Conservation (phyloP, 495 filamentous ascomycete genomes). For the Penicillium pulvis region DNA sequence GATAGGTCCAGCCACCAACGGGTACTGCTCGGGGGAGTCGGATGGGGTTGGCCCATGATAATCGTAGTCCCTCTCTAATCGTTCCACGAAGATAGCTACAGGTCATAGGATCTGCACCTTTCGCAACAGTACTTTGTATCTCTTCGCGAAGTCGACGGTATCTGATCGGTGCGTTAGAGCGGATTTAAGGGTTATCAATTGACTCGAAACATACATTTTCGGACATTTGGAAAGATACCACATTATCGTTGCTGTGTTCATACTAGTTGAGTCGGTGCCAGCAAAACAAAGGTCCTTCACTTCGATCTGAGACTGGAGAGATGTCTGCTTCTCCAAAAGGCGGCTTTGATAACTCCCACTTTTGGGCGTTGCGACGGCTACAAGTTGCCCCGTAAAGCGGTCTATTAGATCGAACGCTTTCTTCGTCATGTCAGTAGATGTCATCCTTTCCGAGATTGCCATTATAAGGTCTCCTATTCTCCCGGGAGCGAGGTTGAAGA, state of each 20-base stretch:
- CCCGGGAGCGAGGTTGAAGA: slow-evolving; percentile 45
- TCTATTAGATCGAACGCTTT: slow-evolving; percentile 39
- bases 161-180: slow-evolving; percentile 22
- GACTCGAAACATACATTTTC: slow-evolving; percentile 34
- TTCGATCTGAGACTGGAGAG: slow-evolving; percentile 47
- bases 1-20: slow-evolving; percentile 38
- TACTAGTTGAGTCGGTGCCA: slow-evolving; percentile 48
- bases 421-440: slow-evolving; percentile 26
- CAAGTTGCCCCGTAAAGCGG: slow-evolving; percentile 38
- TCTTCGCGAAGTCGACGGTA: slow-evolving; percentile 39
- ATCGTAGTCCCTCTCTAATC: slow-evolving; percentile 46
- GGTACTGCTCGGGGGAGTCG: slow-evolving; percentile 52
- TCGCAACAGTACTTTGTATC: slow-evolving; percentile 23
- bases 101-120: slow-evolving; percentile 31
- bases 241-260: slow-evolving; percentile 47
- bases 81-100: slow-evolving; percentile 45
- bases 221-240: slow-evolving; percentile 44
- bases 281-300: slow-evolving; percentile 38
- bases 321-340: slow-evolving; percentile 42
- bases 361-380: slow-evolving; percentile 25
- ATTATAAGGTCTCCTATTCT: slow-evolving; percentile 39
- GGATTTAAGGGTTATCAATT: background rate
- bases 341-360: slow-evolving; percentile 48
- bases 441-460: slow-evolving; percentile 26
- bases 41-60: slow-evolving; percentile 53